Conservation (phyloP, 352 stramenopile genomes). For the Globisporangium rhizosaccharum region DNA sequence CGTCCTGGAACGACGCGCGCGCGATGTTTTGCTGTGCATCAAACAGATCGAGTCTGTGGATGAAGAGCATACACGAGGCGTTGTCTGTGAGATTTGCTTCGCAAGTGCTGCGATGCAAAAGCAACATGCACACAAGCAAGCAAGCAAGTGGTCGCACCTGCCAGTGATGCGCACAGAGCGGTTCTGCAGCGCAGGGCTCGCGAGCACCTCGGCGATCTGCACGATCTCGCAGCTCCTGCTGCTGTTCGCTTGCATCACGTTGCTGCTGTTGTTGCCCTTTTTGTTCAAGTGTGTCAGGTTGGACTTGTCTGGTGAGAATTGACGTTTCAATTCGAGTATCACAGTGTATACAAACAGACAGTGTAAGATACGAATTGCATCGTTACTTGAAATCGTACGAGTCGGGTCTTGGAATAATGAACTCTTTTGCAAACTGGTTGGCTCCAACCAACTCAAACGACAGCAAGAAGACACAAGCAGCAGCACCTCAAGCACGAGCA, state of each 20-base stretch:
- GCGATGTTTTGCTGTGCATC: constrained; percentile 45
- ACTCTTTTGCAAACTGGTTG: too few species aligned
- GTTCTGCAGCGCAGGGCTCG: constrained; percentile 54
- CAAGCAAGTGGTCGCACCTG: constrained; percentile 18
- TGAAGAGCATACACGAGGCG: background rate
- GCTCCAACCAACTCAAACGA: too few species aligned
- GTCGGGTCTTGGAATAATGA: too few species aligned
- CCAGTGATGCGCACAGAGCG: constrained; percentile 75
- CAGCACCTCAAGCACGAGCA: background rate
- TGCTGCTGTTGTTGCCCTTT: background rate
- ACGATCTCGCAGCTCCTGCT: constrained; percentile 53
- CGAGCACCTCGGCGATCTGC: constrained; percentile 76
- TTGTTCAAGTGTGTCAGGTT: background rate
- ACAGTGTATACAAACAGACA: too few species aligned
- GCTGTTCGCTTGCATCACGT: constrained; percentile 11
- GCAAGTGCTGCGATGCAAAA: too few species aligned
- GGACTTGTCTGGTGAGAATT: too few species aligned
- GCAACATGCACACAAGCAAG: background rate
- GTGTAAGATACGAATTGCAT: too few species aligned
- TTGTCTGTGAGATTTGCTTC: background rate
- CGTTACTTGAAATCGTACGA: too few species aligned
- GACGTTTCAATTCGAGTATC: too few species aligned
- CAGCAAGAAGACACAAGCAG: background rate
- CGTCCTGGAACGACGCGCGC: constrained; percentile 59
- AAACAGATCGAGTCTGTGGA: constrained; percentile 47